Evolutionary conservation across 352 stramenopile genomes (phyloP).

Genomic region (Phytopythium helicoides): DNA sequence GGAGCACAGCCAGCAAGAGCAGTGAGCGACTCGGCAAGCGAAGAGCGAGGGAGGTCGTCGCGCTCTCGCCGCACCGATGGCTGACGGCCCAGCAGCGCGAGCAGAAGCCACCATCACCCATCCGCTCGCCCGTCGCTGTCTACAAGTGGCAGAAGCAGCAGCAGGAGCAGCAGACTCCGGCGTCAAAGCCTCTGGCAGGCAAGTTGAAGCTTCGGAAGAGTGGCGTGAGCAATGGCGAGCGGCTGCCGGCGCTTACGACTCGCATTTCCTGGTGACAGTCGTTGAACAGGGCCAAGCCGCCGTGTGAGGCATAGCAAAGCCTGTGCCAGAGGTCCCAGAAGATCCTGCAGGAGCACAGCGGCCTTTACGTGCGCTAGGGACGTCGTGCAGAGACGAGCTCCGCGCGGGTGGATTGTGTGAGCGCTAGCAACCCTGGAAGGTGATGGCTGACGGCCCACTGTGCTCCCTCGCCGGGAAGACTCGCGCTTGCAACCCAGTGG

Average conservation of each 20-base stretch:
- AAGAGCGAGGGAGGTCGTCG: constrained; percentile 9
- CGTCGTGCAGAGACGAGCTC: too few relatives aligned
- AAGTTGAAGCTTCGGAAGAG: constrained; percentile 1
- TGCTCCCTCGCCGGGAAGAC: too few relatives aligned
- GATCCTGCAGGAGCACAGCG: too few relatives aligned
- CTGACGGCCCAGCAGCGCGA: constrained; percentile 14
- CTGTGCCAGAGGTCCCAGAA: too few relatives aligned
- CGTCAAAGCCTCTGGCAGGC: background rate
- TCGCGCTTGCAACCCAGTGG: too few relatives aligned
- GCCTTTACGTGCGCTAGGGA: too few relatives aligned
- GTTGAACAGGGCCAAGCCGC: background rate
- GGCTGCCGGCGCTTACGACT: background rate
- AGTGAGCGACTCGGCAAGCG: constrained; percentile 5
- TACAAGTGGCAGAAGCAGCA: constrained; percentile 10
- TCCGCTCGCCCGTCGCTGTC: constrained; percentile 13
- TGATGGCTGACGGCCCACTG: too few relatives aligned
- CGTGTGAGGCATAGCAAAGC: too few relatives aligned
- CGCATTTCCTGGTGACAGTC: constrained; percentile 2
- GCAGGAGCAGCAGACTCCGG: background rate
- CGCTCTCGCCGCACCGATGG: constrained; percentile 55
- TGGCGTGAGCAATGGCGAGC: background rate
- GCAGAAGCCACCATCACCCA: background rate
- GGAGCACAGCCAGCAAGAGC: constrained; percentile 6
- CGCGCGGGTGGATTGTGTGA: too few relatives aligned
- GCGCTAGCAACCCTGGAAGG: too few relatives aligned